Percentiles rank a stretch among this genome's conserved stretches.
These are phyloP conservation scores for Suillus weaverae DNA, from an alignment of 768 basidiomycete genomes.

Conservation along the genomic window DNA sequence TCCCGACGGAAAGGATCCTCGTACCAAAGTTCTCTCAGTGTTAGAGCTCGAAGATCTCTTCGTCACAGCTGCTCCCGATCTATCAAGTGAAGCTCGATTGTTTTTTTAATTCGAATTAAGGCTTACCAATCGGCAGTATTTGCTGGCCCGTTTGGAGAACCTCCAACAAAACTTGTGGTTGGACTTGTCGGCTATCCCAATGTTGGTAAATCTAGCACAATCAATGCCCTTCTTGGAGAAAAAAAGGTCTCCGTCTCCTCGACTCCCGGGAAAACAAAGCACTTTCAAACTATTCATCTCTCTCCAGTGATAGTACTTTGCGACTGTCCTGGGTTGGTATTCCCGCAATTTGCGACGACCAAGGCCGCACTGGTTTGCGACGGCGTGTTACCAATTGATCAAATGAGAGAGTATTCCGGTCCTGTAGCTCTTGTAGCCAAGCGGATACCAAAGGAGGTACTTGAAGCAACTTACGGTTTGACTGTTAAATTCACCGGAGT, in stretches of 20 bases:
- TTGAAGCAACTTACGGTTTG: slow-evolving; percentile 92
- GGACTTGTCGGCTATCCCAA: slow-evolving; percentile 98
- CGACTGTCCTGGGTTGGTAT: slow-evolving; percentile 97
- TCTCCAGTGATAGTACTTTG: slow-evolving; percentile 85
- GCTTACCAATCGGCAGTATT: slow-evolving; percentile 50
- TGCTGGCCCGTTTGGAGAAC: slow-evolving; percentile 52
- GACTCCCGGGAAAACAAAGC: slow-evolving; percentile 98
- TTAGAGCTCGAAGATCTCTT: slow-evolving; percentile 88
- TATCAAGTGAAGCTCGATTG: slow-evolving; percentile 51
- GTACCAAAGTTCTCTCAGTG: slow-evolving; percentile 80
- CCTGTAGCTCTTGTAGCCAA: slow-evolving; percentile 77
- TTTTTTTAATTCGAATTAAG: background rate
- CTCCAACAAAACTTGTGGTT: slow-evolving; percentile 67
- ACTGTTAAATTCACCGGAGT: slow-evolving; percentile 58
- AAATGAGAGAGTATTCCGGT: slow-evolving; percentile 90
- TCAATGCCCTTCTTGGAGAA: slow-evolving; percentile 93
- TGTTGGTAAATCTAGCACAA: slow-evolving; percentile 97
- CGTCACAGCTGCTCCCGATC: slow-evolving; percentile 63
- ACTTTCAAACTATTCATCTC: slow-evolving; percentile 98
- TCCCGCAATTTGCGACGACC: slow-evolving; percentile 97
- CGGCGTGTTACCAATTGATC: slow-evolving; percentile 96
- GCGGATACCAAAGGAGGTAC: slow-evolving; percentile 74
- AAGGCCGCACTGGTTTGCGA: slow-evolving; percentile 96
- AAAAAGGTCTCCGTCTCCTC: slow-evolving; percentile 98
- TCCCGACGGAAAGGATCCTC: slow-evolving; percentile 53